Conservation (phyloP, 371 early-diverging fungal genomes). For the Rhizomucor pusillus region DNA sequence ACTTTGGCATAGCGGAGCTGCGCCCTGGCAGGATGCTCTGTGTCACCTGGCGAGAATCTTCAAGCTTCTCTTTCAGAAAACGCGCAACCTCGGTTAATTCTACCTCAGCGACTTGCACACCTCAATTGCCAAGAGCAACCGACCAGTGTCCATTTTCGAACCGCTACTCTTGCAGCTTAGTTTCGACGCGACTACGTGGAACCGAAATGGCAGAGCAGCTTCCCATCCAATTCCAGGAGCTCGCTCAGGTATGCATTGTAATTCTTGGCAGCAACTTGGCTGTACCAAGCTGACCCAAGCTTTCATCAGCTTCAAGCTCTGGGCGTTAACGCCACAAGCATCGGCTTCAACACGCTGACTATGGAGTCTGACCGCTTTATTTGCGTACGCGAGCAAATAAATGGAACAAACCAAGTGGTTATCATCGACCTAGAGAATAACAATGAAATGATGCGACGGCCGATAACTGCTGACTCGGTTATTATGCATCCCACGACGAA, state of each 20-base stretch:
- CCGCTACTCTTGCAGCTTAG: too few species aligned
- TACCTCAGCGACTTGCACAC: too few species aligned
- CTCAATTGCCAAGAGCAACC: too few species aligned
- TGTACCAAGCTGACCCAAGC: background rate
- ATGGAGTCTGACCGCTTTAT: conserved; percentile 98
- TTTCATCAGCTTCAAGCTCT: conserved; percentile 77
- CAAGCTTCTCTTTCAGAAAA: too few species aligned
- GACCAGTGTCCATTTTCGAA: too few species aligned
- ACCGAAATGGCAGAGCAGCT: conserved; percentile 63
- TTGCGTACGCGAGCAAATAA: conserved; percentile 92
- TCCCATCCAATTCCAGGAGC: conserved; percentile 91
- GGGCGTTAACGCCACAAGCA: conserved; percentile 89
- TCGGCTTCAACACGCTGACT: conserved; percentile 95
- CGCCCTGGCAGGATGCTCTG: too few species aligned
- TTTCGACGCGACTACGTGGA: too few species aligned
- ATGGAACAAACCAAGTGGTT: conserved; percentile 85
- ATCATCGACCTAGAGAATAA: conserved; percentile 91
- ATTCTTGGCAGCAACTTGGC: background rate
- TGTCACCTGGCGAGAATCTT: too few species aligned
- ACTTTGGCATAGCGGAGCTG: too few species aligned
- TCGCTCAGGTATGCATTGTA: conserved; percentile 75
- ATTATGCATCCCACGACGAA: conserved; percentile 95
- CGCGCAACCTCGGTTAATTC: too few species aligned
- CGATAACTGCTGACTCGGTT: conserved; percentile 97
- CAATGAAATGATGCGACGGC: conserved; percentile 80